Conservation (phyloP, 371 early-diverging fungal genomes). For the Mucor mucedo region DNA sequence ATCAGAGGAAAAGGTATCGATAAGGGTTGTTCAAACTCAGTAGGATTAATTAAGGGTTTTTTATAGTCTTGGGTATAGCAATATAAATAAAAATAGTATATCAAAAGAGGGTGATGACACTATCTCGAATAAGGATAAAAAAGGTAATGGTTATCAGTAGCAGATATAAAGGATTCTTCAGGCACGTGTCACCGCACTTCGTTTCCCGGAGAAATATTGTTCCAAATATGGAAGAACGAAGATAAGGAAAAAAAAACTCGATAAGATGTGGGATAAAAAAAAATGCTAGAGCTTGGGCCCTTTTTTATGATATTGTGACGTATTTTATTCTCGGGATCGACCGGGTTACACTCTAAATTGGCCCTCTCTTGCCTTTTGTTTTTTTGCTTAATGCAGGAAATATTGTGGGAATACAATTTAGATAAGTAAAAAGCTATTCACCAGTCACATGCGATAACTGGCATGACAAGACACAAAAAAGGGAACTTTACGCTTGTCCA, state of each 20-base stretch:
- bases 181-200: constrained; percentile 2
- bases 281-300: neutral
- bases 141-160: neutral
- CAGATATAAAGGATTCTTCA: neutral
- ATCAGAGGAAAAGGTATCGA: no score
- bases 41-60: neutral
- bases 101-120: constrained; percentile 2
- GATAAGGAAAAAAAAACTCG: neutral
- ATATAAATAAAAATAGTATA: constrained; percentile 5
- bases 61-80: neutral
- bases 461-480: constrained; percentile 29
- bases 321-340: constrained; percentile 12
- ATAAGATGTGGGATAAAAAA: neutral
- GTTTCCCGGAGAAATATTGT: neutral
- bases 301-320: neutral
- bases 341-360: constrained; percentile 19
- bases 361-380: neutral
- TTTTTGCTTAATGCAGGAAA: neutral
- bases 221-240: constrained; percentile 3
- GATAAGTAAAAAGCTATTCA: constrained; percentile 6
- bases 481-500: constrained; percentile 14
- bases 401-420: neutral
- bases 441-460: constrained; percentile 36
- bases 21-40: no score
- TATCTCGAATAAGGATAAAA: constrained; percentile 1